phyloP scores from a whole-genome alignment of 257 asterid genomes.

The Voacanga thouarsii region DNA sequence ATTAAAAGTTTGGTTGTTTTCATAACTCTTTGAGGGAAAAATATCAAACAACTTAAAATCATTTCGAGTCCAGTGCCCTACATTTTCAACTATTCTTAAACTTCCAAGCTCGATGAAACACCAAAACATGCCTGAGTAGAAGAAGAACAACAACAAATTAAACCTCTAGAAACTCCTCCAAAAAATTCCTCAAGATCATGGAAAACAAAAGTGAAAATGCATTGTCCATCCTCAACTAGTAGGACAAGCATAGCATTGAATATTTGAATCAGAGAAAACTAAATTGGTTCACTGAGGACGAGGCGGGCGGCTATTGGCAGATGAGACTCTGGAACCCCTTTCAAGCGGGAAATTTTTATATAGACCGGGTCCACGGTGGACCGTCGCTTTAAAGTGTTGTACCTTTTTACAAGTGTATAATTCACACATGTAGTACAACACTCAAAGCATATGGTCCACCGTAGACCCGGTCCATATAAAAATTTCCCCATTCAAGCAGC shows the following conservation, averaged over 20 bases:
- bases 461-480: no score
- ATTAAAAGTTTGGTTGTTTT: background rate
- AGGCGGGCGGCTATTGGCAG: slow-evolving; percentile 67
- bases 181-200: background rate
- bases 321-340: slow-evolving; percentile 76
- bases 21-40: background rate
- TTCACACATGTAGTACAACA: no score
- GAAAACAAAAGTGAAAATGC: background rate
- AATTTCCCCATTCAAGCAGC: slow-evolving; percentile 75
- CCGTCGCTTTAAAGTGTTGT: no score
- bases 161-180: background rate
- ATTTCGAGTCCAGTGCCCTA: background rate
- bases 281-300: slow-evolving; percentile 45
- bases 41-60: background rate
- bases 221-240: background rate
- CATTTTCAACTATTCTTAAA: background rate
- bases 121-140: background rate
- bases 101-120: background rate
- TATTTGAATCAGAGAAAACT: background rate
- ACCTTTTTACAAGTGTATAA: no score
- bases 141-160: background rate
- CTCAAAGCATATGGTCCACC: no score
- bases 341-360: no score
- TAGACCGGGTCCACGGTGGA: no score
- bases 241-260: background rate